phyloP scores from a whole-genome alignment of 371 early-diverging fungal genomes.

The Apophysomyces ossiformis region DNA sequence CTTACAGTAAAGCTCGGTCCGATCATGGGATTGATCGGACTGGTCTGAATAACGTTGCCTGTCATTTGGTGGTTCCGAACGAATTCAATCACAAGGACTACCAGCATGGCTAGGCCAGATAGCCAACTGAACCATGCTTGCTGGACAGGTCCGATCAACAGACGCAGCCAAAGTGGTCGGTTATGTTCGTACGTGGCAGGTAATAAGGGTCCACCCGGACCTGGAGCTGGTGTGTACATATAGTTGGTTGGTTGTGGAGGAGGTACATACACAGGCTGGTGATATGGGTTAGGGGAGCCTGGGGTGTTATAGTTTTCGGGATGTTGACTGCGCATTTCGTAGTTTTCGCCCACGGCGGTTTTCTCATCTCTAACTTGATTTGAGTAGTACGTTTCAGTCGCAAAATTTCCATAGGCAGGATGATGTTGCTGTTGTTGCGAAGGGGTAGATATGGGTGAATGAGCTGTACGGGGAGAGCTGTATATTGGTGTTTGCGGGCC shows the following conservation, averaged over 20 bases:
- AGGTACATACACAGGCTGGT: background rate
- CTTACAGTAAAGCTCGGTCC: slow-evolving; percentile 62
- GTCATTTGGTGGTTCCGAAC: slow-evolving; percentile 57
- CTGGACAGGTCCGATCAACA: slow-evolving; percentile 39
- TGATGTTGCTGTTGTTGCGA: slow-evolving; percentile 1
- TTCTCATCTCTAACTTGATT: background rate
- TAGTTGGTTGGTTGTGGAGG: background rate
- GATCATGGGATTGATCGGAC: slow-evolving; percentile 66
- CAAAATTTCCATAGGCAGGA: slow-evolving; percentile 6
- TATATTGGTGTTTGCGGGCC: background rate
- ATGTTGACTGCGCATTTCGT: background rate
- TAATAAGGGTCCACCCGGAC: background rate
- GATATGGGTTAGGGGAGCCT: background rate
- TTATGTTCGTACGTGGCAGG: background rate
- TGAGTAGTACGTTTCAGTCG: background rate
- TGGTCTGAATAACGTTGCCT: slow-evolving; percentile 54
- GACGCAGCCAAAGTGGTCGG: slow-evolving; percentile 14
- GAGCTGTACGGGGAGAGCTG: background rate
- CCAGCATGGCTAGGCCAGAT: slow-evolving; percentile 58
- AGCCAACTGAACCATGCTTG: slow-evolving; percentile 59
- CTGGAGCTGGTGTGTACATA: background rate
- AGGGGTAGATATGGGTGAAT: background rate
- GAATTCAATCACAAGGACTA: slow-evolving; percentile 59
- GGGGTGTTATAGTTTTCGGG: background rate
- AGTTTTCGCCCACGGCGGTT: background rate